These are phyloP conservation scores for Globisporangium iwayamae DNA, from an alignment of 352 stramenopile genomes.

Conservation along the genomic window DNA sequence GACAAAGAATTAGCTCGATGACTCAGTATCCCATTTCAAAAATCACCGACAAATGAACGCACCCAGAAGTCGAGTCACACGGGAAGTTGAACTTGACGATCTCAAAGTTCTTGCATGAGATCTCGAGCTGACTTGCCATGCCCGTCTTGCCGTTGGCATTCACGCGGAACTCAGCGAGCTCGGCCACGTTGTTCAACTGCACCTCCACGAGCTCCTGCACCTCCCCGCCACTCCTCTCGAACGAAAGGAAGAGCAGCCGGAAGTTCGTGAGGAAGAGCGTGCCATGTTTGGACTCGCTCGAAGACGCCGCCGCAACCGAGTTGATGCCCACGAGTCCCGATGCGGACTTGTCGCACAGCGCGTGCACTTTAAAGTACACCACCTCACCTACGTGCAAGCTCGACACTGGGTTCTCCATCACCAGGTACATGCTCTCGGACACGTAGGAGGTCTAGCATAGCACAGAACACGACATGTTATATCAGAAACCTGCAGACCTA, in stretches of 20 bases:
- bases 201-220: constrained; percentile 57
- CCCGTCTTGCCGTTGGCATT: constrained; percentile 29
- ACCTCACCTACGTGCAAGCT: constrained; percentile 56
- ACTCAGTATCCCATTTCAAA: neutral
- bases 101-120: constrained; percentile 87
- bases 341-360: constrained; percentile 59
- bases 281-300: constrained; percentile 36
- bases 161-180: constrained; percentile 58
- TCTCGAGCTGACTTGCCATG: constrained; percentile 64
- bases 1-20: neutral
- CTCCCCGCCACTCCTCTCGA: constrained; percentile 29
- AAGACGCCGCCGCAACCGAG: constrained; percentile 3
- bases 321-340: constrained; percentile 31
- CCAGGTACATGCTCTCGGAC: constrained; percentile 78
- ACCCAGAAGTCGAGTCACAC: constrained; percentile 54
- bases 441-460: constrained; percentile 56
- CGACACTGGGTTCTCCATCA: constrained; percentile 61
- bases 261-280: constrained; percentile 78
- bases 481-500: constrained; percentile 8
- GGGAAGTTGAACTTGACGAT: constrained; percentile 79
- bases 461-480: constrained; percentile 8
- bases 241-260: constrained; percentile 67
- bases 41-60: constrained; percentile 3
- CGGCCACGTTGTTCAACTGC: constrained; percentile 70
- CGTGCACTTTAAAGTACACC: constrained; percentile 73